Evolutionary conservation across 2,329 filamentous ascomycete species (phyloP), one percentile per base, ranked within the genome.

Genomic region (Neocatenulostroma microsporum): DNA sequence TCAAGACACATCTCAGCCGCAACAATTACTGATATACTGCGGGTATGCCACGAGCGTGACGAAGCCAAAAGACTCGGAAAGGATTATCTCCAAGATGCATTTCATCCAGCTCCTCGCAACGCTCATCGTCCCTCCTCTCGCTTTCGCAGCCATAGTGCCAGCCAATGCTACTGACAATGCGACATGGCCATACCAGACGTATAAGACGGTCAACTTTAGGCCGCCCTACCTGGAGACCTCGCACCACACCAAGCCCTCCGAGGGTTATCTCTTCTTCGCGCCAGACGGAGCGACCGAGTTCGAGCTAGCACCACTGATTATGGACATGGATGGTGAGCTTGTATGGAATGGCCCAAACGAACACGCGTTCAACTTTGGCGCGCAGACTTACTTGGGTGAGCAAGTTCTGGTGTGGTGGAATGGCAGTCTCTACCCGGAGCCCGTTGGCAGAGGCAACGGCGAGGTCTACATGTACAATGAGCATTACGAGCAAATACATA

Each of bases 401-500:
- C 37, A 30, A 8, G 36, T 40, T 9, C 40, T 53, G 18, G 47
- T 39, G 1, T 50, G 44, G 30, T 54, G 49, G 43, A 36, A 44
- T 17, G 50, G 50, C 4, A 49, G 25, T 30, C 39, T 29, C 17
- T 43, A 39, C 25, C 36, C 31, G 7, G 40, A 43, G 37, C 40
- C 40, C 19, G 29, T 43, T 18, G 49, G 48, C 3, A 41, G 49
- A 21, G 49, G 51, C 5, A 51, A 53, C 34, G 49, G 51, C 8
- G 42, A 41, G 21, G 41, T 50, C n/a, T 41, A 43, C 3, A 38
- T 54, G 13, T 18, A 45, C 13, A 39, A 54, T 15, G 35, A 37
- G 10, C 37, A 38, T 6, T 53, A 54, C 24, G 41, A 49, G 13
- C 18, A 37, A 13, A 47, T 34, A 5, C 36, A 36, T 19, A 37